Conservation (phyloP, 805 yeast genomes). For the Metschnikowia cerradonensis region DNA sequence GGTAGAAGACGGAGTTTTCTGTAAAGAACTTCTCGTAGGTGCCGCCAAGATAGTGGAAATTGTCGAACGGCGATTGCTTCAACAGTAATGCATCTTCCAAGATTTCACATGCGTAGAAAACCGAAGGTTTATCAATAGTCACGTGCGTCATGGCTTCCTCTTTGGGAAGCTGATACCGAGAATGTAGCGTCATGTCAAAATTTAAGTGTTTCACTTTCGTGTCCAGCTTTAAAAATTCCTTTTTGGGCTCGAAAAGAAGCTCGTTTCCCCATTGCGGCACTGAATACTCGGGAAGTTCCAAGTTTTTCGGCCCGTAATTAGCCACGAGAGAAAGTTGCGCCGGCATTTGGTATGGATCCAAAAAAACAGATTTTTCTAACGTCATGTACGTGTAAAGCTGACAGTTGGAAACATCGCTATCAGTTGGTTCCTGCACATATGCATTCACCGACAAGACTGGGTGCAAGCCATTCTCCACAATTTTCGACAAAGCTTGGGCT, state of each 20-base stretch:
- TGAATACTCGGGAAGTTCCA: conserved; percentile 40
- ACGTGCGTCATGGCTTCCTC: conserved; percentile 11
- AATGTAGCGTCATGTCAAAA: conserved; percentile 25
- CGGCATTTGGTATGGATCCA: conserved; percentile 38
- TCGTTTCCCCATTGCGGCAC: conserved; percentile 40
- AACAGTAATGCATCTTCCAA: conserved; percentile 24
- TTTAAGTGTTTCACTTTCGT: conserved; percentile 7
- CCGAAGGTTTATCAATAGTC: conserved; percentile 21
- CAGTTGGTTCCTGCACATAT: conserved; percentile 20
- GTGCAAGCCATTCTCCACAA: conserved; percentile 32
- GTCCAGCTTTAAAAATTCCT: background rate
- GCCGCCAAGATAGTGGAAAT: conserved; percentile 27
- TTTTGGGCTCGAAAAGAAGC: conserved; percentile 27
- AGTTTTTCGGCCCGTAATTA: conserved; percentile 30
- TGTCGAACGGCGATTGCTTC: conserved; percentile 37
- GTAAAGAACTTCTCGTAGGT: conserved; percentile 36
- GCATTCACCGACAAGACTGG: conserved; percentile 25
- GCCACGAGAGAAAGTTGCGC: conserved; percentile 20
- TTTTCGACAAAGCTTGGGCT: background rate
- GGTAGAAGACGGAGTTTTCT: conserved; percentile 38
- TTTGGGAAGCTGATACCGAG: conserved; percentile 38
- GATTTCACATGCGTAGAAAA: conserved; percentile 39
- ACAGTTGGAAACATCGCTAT: conserved; percentile 24
- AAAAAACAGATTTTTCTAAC: conserved; percentile 29
- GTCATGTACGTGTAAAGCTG: conserved; percentile 31